These are phyloP conservation scores for Eucommia ulmoides DNA, from an alignment of 257 asterid species.

Conservation along the genomic window DNA sequence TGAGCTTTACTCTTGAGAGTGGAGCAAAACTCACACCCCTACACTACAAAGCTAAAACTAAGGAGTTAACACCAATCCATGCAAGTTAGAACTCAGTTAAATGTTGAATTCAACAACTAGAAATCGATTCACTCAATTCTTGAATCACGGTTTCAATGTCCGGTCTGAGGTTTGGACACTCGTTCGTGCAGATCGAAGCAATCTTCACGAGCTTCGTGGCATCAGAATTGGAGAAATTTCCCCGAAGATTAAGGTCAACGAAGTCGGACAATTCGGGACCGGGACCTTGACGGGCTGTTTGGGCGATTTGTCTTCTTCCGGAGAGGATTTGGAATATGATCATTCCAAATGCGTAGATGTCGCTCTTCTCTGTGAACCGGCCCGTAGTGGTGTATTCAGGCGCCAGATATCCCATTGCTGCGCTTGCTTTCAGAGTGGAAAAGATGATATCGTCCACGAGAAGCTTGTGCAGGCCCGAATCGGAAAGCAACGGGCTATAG, in stretches of 20 bases:
- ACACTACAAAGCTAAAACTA: too few relatives aligned
- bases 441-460: constrained; percentile 79
- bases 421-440: constrained; percentile 78
- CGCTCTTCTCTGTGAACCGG: constrained; percentile 82
- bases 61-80: too few relatives aligned
- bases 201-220: constrained; percentile 75
- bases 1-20: too few relatives aligned
- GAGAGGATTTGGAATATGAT: constrained; percentile 81
- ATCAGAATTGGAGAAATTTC: constrained; percentile 58
- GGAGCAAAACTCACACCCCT: too few relatives aligned
- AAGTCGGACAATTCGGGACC: too few relatives aligned
- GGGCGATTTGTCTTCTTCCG: constrained; percentile 61
- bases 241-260: constrained; percentile 45
- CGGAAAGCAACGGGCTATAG: constrained; percentile 72
- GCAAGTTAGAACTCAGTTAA: too few relatives aligned
- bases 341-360: constrained; percentile 85
- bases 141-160: constrained; percentile 48
- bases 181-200: constrained; percentile 79
- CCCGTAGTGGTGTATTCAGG: constrained; percentile 92
- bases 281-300: constrained; percentile 58
- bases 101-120: too few relatives aligned
- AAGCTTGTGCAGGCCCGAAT: constrained; percentile 69
- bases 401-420: constrained; percentile 95
- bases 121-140: too few relatives aligned
- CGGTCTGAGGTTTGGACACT: constrained; percentile 58